A percentile compares a stretch with the other conserved stretches of the same genome.
These are phyloP conservation scores for Mortierella hygrophila DNA, from an alignment of 192 early-diverging fungal genomes.

Conservation along the genomic window DNA sequence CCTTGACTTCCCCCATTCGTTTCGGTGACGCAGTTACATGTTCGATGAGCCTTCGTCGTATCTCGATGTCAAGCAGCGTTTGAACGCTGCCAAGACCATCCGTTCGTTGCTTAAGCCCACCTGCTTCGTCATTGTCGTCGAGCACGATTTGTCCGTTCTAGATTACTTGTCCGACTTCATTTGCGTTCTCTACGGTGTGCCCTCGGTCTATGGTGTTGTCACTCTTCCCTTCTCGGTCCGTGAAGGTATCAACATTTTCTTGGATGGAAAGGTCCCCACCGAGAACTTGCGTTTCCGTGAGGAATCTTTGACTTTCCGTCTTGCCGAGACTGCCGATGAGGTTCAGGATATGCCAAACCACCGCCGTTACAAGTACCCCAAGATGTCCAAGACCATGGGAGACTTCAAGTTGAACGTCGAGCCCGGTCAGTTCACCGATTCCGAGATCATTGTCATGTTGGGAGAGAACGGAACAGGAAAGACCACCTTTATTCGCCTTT, in stretches of 20 bases:
- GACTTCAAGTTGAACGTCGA: constrained; percentile 86
- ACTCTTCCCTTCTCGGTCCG: constrained; percentile 97
- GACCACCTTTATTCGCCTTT: constrained; percentile 95
- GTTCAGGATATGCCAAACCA: constrained; percentile 69
- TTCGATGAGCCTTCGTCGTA: constrained; percentile 99
- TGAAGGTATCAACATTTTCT: constrained; percentile 99
- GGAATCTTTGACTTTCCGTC: constrained; percentile 91
- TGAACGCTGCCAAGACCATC: constrained; percentile 95
- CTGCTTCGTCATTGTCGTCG: constrained; percentile 93
- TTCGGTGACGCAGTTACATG: constrained; percentile 80
- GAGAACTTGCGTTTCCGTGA: constrained; percentile 99
- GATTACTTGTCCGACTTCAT: constrained; percentile 99
- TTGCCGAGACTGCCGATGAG: constrained; percentile 93
- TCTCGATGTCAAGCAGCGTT: constrained; percentile 98
- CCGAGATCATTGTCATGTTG: constrained; percentile 97
- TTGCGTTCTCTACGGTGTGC: constrained; percentile 98
- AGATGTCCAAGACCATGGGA: constrained; percentile 89
- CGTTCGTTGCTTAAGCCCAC: constrained; percentile 81
- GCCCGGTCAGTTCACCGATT: constrained; percentile 92
- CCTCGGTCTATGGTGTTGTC: constrained; percentile 96
- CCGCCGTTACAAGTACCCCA: constrained; percentile 87
- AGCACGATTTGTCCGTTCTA: constrained; percentile 98
- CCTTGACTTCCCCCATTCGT: neutral
- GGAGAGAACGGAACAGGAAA: constrained; percentile 99
- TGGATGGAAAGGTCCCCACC: constrained; percentile 96